Conservation (phyloP, 2,329 filamentous ascomycete genomes). For the Ophiocordyceps sinensis region DNA sequence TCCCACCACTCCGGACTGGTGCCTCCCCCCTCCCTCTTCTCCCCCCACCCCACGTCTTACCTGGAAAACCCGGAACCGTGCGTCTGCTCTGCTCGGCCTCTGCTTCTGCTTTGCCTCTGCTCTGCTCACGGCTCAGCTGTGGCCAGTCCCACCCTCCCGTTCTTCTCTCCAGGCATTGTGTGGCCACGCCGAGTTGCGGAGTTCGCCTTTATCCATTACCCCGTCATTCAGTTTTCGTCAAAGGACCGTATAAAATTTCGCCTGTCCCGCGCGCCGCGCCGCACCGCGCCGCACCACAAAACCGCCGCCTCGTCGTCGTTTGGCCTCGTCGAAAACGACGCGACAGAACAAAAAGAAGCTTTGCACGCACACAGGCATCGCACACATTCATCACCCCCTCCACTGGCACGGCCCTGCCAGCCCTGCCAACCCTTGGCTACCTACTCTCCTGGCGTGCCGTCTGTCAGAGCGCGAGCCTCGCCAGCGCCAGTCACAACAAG, state of each 20-base stretch:
- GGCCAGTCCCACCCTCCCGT: constrained; percentile 2
- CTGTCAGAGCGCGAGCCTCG: background rate
- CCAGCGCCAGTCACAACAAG: background rate
- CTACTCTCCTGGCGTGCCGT: background rate
- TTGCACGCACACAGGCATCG: background rate
- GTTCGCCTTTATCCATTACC: constrained; percentile 12
- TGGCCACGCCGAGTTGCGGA: constrained; percentile 8
- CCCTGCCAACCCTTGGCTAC: background rate
- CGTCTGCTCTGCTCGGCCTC: background rate
- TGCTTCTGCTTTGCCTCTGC: background rate
- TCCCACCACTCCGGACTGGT: constrained; percentile 5
- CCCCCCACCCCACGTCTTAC: constrained; percentile 1
- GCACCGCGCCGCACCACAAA: background rate
- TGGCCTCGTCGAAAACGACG: background rate
- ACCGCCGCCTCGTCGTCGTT: background rate
- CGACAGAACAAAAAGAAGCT: background rate
- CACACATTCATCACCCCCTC: background rate
- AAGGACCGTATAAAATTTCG: constrained; percentile 16
- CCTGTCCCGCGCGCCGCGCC: constrained; percentile 11
- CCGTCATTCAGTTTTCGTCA: constrained; percentile 11
- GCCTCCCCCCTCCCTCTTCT: background rate
- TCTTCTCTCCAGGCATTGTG: constrained; percentile 2
- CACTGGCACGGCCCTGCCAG: background rate
- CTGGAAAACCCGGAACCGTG: constrained; percentile 3
- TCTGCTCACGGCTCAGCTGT: constrained; percentile 3